Conservation (phyloP, 495 filamentous ascomycete genomes). For the Trichoderma gamsii region DNA sequence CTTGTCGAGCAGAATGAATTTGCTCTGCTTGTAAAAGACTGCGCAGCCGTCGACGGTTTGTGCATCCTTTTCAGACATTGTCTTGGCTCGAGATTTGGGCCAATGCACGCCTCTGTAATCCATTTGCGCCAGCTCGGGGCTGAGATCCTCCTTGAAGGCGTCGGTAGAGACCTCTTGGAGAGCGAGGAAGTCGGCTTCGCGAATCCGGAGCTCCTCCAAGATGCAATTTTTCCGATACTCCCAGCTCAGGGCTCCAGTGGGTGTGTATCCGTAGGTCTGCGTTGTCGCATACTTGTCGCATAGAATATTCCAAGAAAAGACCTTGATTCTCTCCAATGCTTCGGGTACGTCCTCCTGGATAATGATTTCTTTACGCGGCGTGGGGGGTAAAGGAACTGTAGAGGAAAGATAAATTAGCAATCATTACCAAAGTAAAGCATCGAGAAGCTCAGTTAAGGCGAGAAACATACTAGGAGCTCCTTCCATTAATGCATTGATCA, state of each 20-base stretch:
- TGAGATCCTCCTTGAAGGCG: conserved; percentile 83
- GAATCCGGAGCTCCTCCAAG: conserved; percentile 68
- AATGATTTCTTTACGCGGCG: conserved; percentile 36
- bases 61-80: conserved; percentile 83
- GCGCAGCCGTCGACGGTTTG: conserved; percentile 89
- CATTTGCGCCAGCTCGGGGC: conserved; percentile 68
- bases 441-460: background rate
- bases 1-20: conserved; percentile 90
- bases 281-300: conserved; percentile 86
- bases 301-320: conserved; percentile 88
- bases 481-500: conserved; percentile 78
- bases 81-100: conserved; percentile 77
- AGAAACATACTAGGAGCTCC: conserved; percentile 65
- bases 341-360: conserved; percentile 46
- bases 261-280: conserved; percentile 80
- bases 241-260: conserved; percentile 72
- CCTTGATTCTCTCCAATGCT: conserved; percentile 55
- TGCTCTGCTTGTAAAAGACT: conserved; percentile 87
- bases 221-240: conserved; percentile 77
- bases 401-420: conserved; percentile 14
- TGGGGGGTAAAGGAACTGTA: conserved; percentile 64
- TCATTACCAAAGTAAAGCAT: background rate
- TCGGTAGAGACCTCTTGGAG: conserved; percentile 89
- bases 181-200: conserved; percentile 81
- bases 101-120: conserved; percentile 93